Evolutionary conservation across 352 stramenopile species (phyloP), one percentile per base, ranked within the genome.

Genomic region (Aphanomyces cochlioides): DNA sequence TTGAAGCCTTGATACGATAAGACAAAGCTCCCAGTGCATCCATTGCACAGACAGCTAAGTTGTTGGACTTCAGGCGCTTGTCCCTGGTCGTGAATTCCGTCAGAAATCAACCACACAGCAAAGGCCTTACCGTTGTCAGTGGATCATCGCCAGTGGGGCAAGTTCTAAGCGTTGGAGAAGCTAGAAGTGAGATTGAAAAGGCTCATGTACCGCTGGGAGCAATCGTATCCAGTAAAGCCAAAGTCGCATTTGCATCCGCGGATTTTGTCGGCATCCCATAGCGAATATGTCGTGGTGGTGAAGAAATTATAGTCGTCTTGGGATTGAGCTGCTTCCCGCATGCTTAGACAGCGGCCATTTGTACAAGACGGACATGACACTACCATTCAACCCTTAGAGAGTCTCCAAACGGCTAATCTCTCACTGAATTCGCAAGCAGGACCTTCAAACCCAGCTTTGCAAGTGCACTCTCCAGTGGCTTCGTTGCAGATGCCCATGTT

Each of bases 261-360:
- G 64, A 90, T 83, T 72, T 90, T 90, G 71, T 93, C 80, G 53
- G 83, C 82, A 63, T 93, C 85, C 83, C 83, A 93, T 13, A 83
- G 58, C 3, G 61, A 66, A 74, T 90, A 88, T n/a, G 76, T 87
- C 21, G 83, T 89, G 7, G 67, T 50, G 41, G 77, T 74, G 45
- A 87, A 85, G 61, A 90, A 92, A 67, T 90, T 88, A 60, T 77
- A 87, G 67, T 82, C 77, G 66, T 92, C 84, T 21, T 84, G 74
- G 41, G 90, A 69, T 34, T 40, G 37, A 10, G 79, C 84, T 21
- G 82, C 81, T 28, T 90, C 82, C n/a, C 79, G 82, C 79, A 90
- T 88, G 50, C 78, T 88, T 28, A 92, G 38, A 45, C 84, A 92
- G n/a, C 80, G 79, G 1, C 84, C 84, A 38, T 89, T 89, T 0